phyloP scores from a whole-genome alignment of 306 rosid genomes.

The Cicer arietinum region DNA sequence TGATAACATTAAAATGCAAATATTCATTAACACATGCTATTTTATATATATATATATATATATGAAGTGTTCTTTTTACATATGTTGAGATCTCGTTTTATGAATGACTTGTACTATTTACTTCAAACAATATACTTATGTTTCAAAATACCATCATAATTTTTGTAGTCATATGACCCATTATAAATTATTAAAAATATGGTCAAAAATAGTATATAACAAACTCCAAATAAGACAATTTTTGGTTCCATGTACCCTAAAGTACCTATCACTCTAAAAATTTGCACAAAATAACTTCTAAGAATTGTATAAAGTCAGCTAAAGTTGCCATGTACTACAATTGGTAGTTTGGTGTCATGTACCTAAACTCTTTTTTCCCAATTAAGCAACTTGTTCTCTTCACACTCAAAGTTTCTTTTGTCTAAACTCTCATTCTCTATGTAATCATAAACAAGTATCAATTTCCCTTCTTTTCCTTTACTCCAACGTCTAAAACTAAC shows the following conservation, averaged over 20 bases:
- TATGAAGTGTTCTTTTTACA: too few relatives aligned
- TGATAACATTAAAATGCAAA: too few relatives aligned
- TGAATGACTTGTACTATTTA: too few relatives aligned
- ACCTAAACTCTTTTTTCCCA: conserved; percentile 78
- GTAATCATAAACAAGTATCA: conserved; percentile 73
- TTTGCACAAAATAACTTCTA: conserved; percentile 61
- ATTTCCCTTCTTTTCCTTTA: conserved; percentile 59
- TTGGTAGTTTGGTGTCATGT: conserved; percentile 40
- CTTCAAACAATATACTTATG: too few relatives aligned
- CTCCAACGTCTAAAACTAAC: conserved; percentile 84
- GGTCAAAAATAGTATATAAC: conserved; percentile 63
- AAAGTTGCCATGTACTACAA: too few relatives aligned
- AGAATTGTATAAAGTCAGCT: too few relatives aligned
- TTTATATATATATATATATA: too few relatives aligned
- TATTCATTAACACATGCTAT: too few relatives aligned
- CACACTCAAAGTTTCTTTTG: conserved; percentile 65
- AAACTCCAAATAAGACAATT: conserved; percentile 60
- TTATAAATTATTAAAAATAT: too few relatives aligned
- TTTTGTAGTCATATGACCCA: too few relatives aligned
- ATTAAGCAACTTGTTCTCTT: conserved; percentile 48
- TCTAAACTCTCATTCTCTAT: conserved; percentile 80
- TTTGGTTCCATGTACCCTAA: conserved; percentile 75
- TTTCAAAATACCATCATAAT: too few relatives aligned
- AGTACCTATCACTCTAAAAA: conserved; percentile 72
- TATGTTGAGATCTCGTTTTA: too few relatives aligned